A percentile compares a stretch with the other conserved stretches of the same genome.
Evolutionary conservation across 208 protist genomes (phyloP).

Genomic region (Leishmania amazonensis): DNA sequence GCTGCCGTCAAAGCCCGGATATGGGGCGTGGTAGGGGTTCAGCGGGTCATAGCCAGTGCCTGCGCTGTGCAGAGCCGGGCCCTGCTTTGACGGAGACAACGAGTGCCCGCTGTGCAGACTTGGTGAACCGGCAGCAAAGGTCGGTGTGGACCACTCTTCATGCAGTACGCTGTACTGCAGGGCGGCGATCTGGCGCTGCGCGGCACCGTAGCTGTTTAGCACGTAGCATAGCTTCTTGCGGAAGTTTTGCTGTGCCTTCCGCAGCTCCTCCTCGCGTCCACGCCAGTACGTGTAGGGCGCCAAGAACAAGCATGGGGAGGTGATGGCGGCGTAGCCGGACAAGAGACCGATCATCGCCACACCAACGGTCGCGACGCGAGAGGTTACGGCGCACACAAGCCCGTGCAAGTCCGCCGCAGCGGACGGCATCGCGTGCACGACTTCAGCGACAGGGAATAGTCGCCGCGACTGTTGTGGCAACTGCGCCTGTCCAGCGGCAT

Average conservation of each 20-base stretch:
- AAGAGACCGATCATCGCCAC: conserved; percentile 70
- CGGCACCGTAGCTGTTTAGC: conserved; percentile 49
- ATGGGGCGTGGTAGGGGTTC: not conserved
- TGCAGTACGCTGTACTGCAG: conserved; percentile 39
- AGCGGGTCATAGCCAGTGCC: not conserved
- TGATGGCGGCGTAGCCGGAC: conserved; percentile 73
- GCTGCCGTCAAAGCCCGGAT: not conserved
- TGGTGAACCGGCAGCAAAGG: conserved; percentile 10
- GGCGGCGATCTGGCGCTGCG: conserved; percentile 54
- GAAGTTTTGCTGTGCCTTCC: conserved; percentile 34
- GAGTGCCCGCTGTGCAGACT: not conserved
- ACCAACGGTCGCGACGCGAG: conserved; percentile 49
- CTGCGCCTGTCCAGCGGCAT: not conserved
- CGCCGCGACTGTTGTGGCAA: not conserved
- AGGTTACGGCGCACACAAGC: conserved; percentile 26
- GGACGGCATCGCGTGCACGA: not conserved
- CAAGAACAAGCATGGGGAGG: conserved; percentile 53
- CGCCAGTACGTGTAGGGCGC: conserved; percentile 44
- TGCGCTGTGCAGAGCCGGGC: not conserved
- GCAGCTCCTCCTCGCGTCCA: conserved; percentile 37
- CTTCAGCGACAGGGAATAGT: not conserved
- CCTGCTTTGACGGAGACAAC: not conserved
- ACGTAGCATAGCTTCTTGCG: conserved; percentile 64
- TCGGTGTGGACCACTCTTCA: conserved; percentile 17
- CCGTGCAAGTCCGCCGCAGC: not conserved